A percentile compares a stretch with the other conserved stretches of the same genome.
Conservation (phyloP, 176 grass and related monocot species). For the Avena insularis region DNA sequence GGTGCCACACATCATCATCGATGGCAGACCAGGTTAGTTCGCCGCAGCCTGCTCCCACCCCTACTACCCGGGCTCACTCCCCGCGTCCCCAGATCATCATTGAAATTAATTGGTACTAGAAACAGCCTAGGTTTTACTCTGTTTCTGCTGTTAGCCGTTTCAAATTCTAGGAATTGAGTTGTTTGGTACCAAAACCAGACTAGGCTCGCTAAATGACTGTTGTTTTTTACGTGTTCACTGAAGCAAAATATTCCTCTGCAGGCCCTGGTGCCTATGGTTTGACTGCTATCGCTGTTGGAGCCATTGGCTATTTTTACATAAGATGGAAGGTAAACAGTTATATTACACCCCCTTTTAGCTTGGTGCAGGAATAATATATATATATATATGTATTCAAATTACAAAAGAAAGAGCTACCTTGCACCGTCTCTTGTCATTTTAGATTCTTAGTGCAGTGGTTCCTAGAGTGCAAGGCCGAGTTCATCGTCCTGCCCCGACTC, state of each 20-base stretch:
- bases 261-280: conserved; percentile 60
- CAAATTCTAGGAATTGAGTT: neutral
- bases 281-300: conserved; percentile 71
- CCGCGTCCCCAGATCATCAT: too few relatives aligned
- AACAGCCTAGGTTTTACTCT: neutral
- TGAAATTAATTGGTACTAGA: too few relatives aligned
- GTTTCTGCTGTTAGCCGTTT: neutral
- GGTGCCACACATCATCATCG: conserved; percentile 55
- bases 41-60: too few relatives aligned
- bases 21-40: conserved; percentile 55
- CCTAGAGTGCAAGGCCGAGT: neutral
- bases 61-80: too few relatives aligned
- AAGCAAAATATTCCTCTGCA: conserved; percentile 26
- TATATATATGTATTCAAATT: neutral
- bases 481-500: neutral
- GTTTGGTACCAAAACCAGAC: neutral
- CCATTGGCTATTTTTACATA: conserved; percentile 85
- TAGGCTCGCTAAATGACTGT: neutral
- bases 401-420: neutral
- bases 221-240: neutral
- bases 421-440: neutral
- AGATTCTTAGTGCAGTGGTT: neutral
- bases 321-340: conserved; percentile 78
- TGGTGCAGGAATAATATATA: neutral
- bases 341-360: neutral